These are phyloP conservation scores for Aspergillus novoparasiticus DNA, from an alignment of 2,329 filamentous ascomycete species.

Conservation along the genomic window DNA sequence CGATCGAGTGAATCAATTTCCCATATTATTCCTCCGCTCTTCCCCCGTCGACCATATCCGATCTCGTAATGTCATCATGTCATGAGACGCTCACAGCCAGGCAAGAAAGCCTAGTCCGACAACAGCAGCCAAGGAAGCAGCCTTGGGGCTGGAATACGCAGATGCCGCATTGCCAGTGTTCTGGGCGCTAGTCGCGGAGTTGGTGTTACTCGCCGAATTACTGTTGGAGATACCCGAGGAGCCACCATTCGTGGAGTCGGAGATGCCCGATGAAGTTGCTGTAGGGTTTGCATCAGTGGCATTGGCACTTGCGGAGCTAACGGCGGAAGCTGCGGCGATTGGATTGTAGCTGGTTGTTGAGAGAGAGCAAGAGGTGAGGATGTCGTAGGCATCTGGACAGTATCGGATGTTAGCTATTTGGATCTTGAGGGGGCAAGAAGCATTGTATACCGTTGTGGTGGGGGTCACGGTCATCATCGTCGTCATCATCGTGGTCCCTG, in stretches of 20 bases:
- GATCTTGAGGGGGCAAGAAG: background rate
- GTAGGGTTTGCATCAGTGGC: background rate
- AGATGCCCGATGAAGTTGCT: background rate
- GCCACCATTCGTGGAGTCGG: background rate
- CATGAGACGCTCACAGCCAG: constrained; percentile 24
- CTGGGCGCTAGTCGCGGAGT: constrained; percentile 6
- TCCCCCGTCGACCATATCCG: background rate
- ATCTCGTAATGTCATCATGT: background rate
- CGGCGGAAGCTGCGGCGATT: constrained; percentile 23
- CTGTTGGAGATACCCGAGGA: background rate
- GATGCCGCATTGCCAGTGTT: constrained; percentile 20
- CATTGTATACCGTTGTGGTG: constrained; percentile 31
- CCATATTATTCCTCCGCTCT: background rate
- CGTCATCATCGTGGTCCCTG: constrained; percentile 13
- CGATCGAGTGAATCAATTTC: background rate
- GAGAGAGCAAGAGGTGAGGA: constrained; percentile 31
- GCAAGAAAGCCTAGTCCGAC: constrained; percentile 28
- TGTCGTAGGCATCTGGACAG: constrained; percentile 31
- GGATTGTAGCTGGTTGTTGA: constrained; percentile 31
- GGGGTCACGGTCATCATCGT: constrained; percentile 16
- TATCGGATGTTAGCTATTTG: constrained; percentile 8
- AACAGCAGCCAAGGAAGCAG: constrained; percentile 24
- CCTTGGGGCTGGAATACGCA: constrained; percentile 15
- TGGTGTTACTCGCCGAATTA: constrained; percentile 2
- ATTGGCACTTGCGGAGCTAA: constrained; percentile 5